Evolutionary conservation across 441 rosid genomes (phyloP), one percentile per base, ranked within the genome.

Genomic region (Gossypium davidsonii): DNA sequence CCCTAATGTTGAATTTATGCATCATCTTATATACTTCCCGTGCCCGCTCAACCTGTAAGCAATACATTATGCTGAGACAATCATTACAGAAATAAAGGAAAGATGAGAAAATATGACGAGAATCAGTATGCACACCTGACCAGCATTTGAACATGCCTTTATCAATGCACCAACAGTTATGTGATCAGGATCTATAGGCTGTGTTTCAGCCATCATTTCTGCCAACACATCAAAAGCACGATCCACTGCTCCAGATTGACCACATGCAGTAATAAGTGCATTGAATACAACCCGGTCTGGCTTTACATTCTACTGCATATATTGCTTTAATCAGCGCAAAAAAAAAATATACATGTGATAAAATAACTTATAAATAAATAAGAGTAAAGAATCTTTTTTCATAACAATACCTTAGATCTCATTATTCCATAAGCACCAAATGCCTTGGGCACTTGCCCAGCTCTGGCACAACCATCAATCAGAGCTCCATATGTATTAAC

Each of bases 251-350:
- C 96, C 97, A 21, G 92, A 83, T 79, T 91, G 89, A 77, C 96
- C 98, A 79, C 98, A 94, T 72, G 98, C 98, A 68, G 91, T 86
- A 66, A 94, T 94, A 80, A 94, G 97, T 66, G 97, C 97, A 80
- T 94, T 94, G 84, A 92, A 94, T 72, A 94, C 89, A 83, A 94
- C 98, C 84, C 92, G 94, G 86, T 94, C 98, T 83, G 97, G 97
- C 89, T 92, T 85, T 86, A 94, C 96, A 25, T 92, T 91, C 98
- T 94, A 92, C 97, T 90, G 94, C 84, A 85, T 78, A 82, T 53
- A 87, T 84, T 85, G 83, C 79, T 77, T 77, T 82, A 74, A 75
- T 84, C 79, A 89, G 80, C 61, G 75, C 71, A 20, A 80, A 31
- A 31, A 31, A 69, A 52, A 68, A 11, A 34, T n/a, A 57, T 65